phyloP scores from a whole-genome alignment of 2,329 filamentous ascomycete species.

The Aspergillus persii region DNA sequence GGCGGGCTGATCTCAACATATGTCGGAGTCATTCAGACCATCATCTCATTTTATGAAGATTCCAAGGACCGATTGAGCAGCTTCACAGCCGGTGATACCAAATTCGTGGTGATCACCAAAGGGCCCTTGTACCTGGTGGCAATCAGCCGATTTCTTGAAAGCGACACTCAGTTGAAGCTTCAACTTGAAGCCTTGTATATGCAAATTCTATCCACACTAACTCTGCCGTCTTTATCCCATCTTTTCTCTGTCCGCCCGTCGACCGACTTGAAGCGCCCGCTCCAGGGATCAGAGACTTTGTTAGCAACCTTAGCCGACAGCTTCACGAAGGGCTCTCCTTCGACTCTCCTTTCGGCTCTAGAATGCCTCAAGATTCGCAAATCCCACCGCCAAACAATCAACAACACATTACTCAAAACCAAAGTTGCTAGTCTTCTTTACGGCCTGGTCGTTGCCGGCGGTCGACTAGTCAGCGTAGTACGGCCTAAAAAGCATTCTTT shows the following conservation, averaged over 20 bases:
- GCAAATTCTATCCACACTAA: conserved; percentile 95
- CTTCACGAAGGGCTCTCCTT: conserved; percentile 89
- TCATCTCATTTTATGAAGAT: conserved; percentile 93
- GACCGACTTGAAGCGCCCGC: conserved; percentile 84
- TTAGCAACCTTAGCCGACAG: conserved; percentile 90
- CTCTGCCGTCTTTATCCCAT: conserved; percentile 77
- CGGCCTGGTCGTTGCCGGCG: conserved; percentile 87
- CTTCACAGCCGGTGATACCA: conserved; percentile 82
- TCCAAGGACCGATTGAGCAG: conserved; percentile 72
- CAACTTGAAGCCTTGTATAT: conserved; percentile 95
- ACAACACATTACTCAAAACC: conserved; percentile 78
- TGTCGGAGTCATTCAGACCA: conserved; percentile 92
- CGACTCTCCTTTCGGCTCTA: conserved; percentile 80
- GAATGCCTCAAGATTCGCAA: conserved; percentile 94
- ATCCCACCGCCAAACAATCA: conserved; percentile 79
- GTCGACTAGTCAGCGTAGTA: conserved; percentile 89
- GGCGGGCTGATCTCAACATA: conserved; percentile 86
- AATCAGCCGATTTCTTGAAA: conserved; percentile 89
- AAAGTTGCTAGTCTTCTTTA: conserved; percentile 80
- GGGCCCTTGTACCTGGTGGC: conserved; percentile 90
- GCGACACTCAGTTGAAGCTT: conserved; percentile 77
- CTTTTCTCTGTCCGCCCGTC: conserved; percentile 89
- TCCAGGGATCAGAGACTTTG: conserved; percentile 87
- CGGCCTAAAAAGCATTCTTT: conserved; percentile 91
- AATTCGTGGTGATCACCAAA: conserved; percentile 81